Base-by-base conservation (phyloP, 1,284 basidiomycete genomes). In the Sporisorium sorghi region DNA sequence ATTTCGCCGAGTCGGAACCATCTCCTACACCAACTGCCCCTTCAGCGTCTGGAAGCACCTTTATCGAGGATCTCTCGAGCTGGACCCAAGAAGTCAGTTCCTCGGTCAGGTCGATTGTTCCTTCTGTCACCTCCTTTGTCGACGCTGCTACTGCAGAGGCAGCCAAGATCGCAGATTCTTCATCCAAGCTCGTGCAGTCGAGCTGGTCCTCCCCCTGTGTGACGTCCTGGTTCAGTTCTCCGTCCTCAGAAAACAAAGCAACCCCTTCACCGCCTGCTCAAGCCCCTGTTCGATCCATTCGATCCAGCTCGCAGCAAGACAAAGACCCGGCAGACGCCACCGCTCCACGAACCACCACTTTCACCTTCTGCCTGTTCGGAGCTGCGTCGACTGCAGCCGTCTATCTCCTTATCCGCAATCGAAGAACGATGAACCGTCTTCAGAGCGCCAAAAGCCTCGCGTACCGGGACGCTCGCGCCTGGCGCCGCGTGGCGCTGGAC, bases 401-500 rank as follows among this genome's bases (percentile, higher is more conserved):
- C 40, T 52, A 55, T 54, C 37, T 65, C 15, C 55, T 69, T 21
- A 24, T 51, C 12, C 58, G 62, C 49, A 66, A 61, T 23, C 54
- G 66, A 21, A 50, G 59, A 35, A 58, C 48, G 28, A 74, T 74
- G 72, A 69, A 74, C n/a, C 66, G 62, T 12, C 66, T 74, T n/a
- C 54, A 59, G 15, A 54, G 46, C 14, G 66, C 64, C 43, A 74
- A 65, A 40, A 65, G 58, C 42, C 52, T 69, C 0, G 72, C 62
- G 7, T 66, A 65, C 44, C 54, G 66, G 2, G 62, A 74, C 12
- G 72, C 72, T 7, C 58, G 58, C 12, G 72, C 72, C n/a, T 74
- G 72, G 72, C 62, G 72, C 10, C 63, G 58, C n/a, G 72, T 74
- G 12, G 72, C 72, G 9, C 58, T 74, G 24, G 62, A 69, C 43